Evolutionary conservation across 192 early-diverging fungal species (phyloP), one percentile per base, ranked within the genome.

Genomic region (Dimargaris xerosporica): DNA sequence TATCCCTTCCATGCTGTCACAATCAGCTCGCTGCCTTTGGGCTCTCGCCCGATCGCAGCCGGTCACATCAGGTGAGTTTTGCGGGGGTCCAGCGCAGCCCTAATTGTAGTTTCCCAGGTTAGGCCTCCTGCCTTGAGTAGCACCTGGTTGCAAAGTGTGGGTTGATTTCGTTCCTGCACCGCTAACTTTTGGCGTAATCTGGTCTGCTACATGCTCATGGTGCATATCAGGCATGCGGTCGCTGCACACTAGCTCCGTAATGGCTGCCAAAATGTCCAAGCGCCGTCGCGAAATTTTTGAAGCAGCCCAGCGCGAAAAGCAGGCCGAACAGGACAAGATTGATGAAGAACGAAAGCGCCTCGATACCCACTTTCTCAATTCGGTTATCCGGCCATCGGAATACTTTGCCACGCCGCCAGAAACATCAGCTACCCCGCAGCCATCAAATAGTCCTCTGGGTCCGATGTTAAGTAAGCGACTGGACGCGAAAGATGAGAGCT

Each of bases 311-410:
- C 67, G 50, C 13, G 75, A 71, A 25, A 69, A 77, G 56, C 72
- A 73, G 31, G 70, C 69, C 6, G 58, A 44, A 23, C 67, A 53
- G 21, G 64, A 52, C 0, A 68, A 60, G 13, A 39, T 65, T 44
- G 75, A 77, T 65, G 63, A 69, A 66, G 66, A 71, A 39, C 67
- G 68, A 47, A 71, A 68, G 50, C 72, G 71, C 13, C 69, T 73
- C 55, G 66, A 73, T 54, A 77, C 75, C 47, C 31, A 47, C 44
- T 77, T 77, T 54, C 70, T 77, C 46, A 77, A 77, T 58, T 71
- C 75, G 54, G 69, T 77, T 0, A 64, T 71, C 21, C 58, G 64
- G 9, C 68, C 75, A 19, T 53, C 66, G 1, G 53, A 47, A 63
- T 61, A 73, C 50, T 77, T 73, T n/a, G 50, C 21, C 59, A 50